Percentiles rank a stretch among this genome's conserved stretches.
Evolutionary conservation across 495 filamentous ascomycete species (phyloP).

Genomic region (Cercophora scortea): DNA sequence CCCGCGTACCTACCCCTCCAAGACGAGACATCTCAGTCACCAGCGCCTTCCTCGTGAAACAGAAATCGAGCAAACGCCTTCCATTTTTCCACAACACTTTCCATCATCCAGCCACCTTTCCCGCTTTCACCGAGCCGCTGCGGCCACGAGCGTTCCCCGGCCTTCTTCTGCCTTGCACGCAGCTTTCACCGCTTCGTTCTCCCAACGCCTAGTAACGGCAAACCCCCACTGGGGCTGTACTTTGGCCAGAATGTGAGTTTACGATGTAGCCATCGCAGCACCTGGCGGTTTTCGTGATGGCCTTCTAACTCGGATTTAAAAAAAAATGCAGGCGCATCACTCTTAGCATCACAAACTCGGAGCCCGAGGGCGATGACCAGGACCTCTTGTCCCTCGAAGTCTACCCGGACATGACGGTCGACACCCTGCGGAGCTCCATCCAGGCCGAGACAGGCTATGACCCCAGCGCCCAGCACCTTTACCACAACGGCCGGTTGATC

Average conservation of each 20-base stretch:
- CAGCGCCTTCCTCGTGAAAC: too few relatives aligned
- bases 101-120: too few relatives aligned
- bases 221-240: neutral
- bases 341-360: conserved; percentile 71
- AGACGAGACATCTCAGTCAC: too few relatives aligned
- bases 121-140: too few relatives aligned
- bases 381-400: conserved; percentile 82
- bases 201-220: neutral
- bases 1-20: too few relatives aligned
- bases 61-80: too few relatives aligned
- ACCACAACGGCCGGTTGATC: conserved; percentile 83
- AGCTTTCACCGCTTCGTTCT: neutral
- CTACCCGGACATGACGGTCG: conserved; percentile 73
- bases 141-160: too few relatives aligned
- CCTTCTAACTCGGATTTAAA: neutral
- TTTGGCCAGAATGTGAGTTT: too few relatives aligned
- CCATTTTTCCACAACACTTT: too few relatives aligned
- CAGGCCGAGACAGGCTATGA: conserved; percentile 47
- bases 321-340: conserved; percentile 20
- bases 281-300: neutral
- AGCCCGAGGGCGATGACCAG: conserved; percentile 56
- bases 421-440: conserved; percentile 79
- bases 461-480: conserved; percentile 58
- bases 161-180: too few relatives aligned
- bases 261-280: neutral